Evolutionary conservation across 805 yeast genomes (phyloP).

Genomic region (Barnettozyma vustinii): DNA sequence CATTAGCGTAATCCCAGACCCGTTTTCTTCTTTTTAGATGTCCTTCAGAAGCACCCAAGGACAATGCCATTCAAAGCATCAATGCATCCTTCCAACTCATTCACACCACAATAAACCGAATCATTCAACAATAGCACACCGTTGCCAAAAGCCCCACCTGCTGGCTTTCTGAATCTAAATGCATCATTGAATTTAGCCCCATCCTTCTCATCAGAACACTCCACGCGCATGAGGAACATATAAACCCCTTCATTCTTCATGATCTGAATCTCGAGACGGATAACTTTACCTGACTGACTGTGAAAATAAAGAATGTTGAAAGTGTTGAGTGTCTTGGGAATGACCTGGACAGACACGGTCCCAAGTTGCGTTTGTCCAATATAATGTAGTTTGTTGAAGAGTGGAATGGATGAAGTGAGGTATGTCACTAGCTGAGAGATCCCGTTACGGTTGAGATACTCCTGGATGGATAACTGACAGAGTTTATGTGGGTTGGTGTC

Average conservation of each 20-base stretch:
- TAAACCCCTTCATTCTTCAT: not conserved
- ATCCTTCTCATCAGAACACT: constrained; percentile 1
- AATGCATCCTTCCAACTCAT: constrained; percentile 5
- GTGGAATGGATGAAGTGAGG: constrained; percentile 16
- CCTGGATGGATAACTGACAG: constrained; percentile 20
- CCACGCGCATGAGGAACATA: constrained; percentile 4
- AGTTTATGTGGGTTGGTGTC: constrained; percentile 22
- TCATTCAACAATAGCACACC: constrained; percentile 5
- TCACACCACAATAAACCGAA: constrained; percentile 1
- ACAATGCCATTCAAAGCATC: constrained; percentile 2
- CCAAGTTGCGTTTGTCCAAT: constrained; percentile 5
- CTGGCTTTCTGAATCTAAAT: not conserved
- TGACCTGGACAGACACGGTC: constrained; percentile 11
- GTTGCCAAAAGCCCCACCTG: not conserved
- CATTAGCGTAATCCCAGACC: too few relatives aligned
- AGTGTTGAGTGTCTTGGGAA: constrained; percentile 16
- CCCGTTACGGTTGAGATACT: constrained; percentile 18
- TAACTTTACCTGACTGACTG: constrained; percentile 1
- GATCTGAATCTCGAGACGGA: constrained; percentile 15
- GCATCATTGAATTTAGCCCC: not conserved
- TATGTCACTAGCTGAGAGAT: constrained; percentile 8
- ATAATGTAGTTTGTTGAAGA: constrained; percentile 16
- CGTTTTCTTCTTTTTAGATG: not conserved
- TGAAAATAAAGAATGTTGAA: constrained; percentile 19
- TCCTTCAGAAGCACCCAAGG: constrained; percentile 1